Evolutionary conservation across 176 grass and related monocot species (phyloP).

Genomic region (Tillandsia fasciculata): DNA sequence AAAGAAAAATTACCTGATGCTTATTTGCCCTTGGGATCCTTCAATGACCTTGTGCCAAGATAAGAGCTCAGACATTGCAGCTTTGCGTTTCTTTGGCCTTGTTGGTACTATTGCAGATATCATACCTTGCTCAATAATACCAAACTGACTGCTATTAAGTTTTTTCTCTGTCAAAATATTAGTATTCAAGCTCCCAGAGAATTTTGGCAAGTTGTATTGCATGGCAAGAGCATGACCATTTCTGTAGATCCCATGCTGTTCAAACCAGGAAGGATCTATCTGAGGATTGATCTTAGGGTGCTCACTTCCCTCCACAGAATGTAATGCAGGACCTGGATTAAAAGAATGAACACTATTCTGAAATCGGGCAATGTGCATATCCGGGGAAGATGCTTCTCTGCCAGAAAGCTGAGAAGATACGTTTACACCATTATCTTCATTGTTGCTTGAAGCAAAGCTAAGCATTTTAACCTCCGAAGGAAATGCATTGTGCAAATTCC

Average conservation of each 20-base stretch:
- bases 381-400: slow-evolving; percentile 1
- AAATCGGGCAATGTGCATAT: slow-evolving; percentile 7
- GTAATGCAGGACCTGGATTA: slow-evolving; percentile 12
- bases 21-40: slow-evolving; percentile 12
- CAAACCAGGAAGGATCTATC: slow-evolving; percentile 20
- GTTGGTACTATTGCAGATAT: background rate
- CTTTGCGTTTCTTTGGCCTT: slow-evolving; percentile 28
- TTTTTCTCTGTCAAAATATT: slow-evolving; percentile 5
- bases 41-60: slow-evolving; percentile 23
- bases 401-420: slow-evolving; percentile 2
- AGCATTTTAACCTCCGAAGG: slow-evolving; percentile 35
- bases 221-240: slow-evolving; percentile 12
- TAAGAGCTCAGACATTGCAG: slow-evolving; percentile 1
- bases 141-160: background rate
- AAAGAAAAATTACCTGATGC: slow-evolving; percentile 23
- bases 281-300: slow-evolving; percentile 6
- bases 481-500: slow-evolving; percentile 32
- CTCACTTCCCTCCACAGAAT: slow-evolving; percentile 1
- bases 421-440: slow-evolving; percentile 14
- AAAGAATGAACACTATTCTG: slow-evolving; percentile 1
- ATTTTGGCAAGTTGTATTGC: slow-evolving; percentile 14
- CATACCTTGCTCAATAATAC: background rate
- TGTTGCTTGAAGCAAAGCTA: slow-evolving; percentile 9
- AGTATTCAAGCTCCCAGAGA: background rate
- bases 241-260: slow-evolving; percentile 18